phyloP scores from a whole-genome alignment of 495 filamentous ascomycete genomes.

The Staphylotrichum longicolle region DNA sequence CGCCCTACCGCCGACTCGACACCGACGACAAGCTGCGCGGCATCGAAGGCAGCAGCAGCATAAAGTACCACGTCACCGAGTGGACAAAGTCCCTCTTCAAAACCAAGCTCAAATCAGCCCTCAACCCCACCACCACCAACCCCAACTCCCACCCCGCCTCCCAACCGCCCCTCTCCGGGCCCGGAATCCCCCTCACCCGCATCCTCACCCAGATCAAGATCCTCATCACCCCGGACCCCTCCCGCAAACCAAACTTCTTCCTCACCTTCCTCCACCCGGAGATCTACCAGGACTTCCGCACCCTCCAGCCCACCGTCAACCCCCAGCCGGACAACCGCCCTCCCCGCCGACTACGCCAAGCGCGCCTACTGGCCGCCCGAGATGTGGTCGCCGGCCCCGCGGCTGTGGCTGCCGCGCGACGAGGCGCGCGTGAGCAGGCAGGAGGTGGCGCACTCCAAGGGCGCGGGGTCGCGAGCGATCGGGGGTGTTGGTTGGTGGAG shows the following conservation, averaged over 20 bases:
- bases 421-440: conserved; percentile 60
- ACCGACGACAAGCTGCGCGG: conserved; percentile 35
- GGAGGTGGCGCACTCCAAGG: conserved; percentile 59
- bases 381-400: conserved; percentile 56
- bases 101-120: conserved; percentile 13
- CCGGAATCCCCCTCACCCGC: conserved; percentile 26
- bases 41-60: conserved; percentile 35
- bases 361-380: conserved; percentile 68
- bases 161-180: not conserved
- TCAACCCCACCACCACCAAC: not conserved
- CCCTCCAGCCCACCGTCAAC: conserved; percentile 56
- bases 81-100: conserved; percentile 26
- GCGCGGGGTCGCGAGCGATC: conserved; percentile 55
- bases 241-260: conserved; percentile 40
- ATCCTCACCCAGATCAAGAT: conserved; percentile 28
- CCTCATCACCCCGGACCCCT: conserved; percentile 25
- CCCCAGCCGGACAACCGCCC: conserved; percentile 43
- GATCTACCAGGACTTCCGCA: conserved; percentile 59
- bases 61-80: conserved; percentile 24
- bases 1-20: conserved; percentile 29
- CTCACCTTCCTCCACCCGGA: conserved; percentile 65
- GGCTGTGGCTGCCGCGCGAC: conserved; percentile 70
- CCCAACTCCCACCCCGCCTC: not conserved
- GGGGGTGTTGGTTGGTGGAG: conserved; percentile 63
- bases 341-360: conserved; percentile 54